Conservation (phyloP, 163 green algal species). For the Prototheca stagnorum region DNA sequence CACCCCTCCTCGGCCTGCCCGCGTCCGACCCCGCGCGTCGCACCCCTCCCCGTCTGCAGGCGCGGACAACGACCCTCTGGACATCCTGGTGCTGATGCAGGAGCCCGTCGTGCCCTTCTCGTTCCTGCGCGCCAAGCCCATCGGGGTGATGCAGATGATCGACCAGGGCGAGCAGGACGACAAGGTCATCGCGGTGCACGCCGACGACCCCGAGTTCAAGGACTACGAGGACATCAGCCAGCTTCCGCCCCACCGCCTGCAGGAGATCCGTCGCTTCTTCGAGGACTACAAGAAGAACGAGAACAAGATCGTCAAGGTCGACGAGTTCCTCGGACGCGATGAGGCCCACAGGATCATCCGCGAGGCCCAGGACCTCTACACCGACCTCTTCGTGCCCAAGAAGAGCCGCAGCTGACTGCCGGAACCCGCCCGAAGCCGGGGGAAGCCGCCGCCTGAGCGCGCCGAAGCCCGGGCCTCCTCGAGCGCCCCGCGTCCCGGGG, state of each 20-base stretch:
- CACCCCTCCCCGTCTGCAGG: no score
- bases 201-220: conserved; percentile 85
- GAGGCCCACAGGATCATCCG: conserved; percentile 48
- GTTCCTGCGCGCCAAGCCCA: conserved; percentile 74
- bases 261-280: conserved; percentile 69
- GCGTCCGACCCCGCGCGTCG: conserved; percentile 2
- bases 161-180: conserved; percentile 76
- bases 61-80: conserved; percentile 81
- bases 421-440: no score
- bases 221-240: conserved; percentile 76
- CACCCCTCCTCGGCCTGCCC: not conserved
- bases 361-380: conserved; percentile 27
- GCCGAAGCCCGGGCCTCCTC: no score
- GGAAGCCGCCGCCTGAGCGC: no score
- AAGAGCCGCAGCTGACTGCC: no score
- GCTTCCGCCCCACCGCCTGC: conserved; percentile 68
- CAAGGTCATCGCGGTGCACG: conserved; percentile 78
- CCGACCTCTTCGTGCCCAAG: conserved; percentile 3
- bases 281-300: conserved; percentile 62
- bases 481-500: no score
- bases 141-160: conserved; percentile 94
- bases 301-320: conserved; percentile 75
- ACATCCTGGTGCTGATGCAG: conserved; percentile 92
- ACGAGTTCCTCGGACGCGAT: conserved; percentile 55
- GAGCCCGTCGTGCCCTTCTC: conserved; percentile 77